Evolutionary conservation across 2,329 filamentous ascomycete genomes (phyloP), one percentile per base, ranked within the genome.

Genomic region (Leptoxyphium fumago): DNA sequence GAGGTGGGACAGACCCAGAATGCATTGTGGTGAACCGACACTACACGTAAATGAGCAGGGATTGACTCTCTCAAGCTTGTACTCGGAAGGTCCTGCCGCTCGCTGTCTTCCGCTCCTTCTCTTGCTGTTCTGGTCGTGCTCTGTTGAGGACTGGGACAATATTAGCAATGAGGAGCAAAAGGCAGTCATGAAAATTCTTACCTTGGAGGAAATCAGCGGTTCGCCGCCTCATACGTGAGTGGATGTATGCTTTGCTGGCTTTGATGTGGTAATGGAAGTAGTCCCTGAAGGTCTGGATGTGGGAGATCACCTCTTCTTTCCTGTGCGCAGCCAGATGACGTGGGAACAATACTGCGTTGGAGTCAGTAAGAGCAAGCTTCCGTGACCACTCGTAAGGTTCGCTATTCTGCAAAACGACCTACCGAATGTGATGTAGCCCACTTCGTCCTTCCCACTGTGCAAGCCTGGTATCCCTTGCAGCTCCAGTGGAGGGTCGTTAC

Each of bases 221-320:
- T 64, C 91, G 79, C 71, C 89, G 85, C 62, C 91, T 81, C 91
- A 98, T 98, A 59, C 93, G 79, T 29, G 88, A 93, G 73, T 98
- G 91, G 52, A 98, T 98, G 61, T 95, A 98, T 43, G 93, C 91
- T 73, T 98, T 98, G 50, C 88, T 95, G 28, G 91, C 93, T 70
- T 98, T 98, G 69, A 98, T 98, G 67, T 98, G 91, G 65, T 99
- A 99, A 66, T 99, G 91, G 74, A 99, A 98, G 67, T 98, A 98
- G 62, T 98, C 91, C 53, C 91, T 84, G 84, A 98, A 98, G 11
- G 91, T 99, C 68, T 99, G 93, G 57, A 99, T 96, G 64, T 98
- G 93, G 42, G 88, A 95, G 55, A 99, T 98, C 62, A 93, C 88
- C 53, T 95, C 88, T 48, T 84, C 82, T 69, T 93, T 85, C 61